Evolutionary conservation across 1,284 basidiomycete species (phyloP).

Genomic region (Anthracocystis walkeri): DNA sequence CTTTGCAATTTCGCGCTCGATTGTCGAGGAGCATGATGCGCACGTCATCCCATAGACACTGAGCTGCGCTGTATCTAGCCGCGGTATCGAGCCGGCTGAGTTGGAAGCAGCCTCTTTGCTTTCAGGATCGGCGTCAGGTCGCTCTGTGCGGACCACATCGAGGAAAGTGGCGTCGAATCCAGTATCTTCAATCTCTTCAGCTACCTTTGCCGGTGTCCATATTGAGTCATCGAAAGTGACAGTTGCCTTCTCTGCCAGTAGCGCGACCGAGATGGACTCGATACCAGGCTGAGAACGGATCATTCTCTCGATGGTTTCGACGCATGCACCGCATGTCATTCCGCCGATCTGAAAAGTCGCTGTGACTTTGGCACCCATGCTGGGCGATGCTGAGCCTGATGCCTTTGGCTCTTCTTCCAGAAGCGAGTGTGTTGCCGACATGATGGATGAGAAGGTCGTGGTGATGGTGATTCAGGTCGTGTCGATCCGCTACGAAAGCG

Average conservation of each 20-base stretch:
- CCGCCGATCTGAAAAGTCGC: constrained; percentile 82
- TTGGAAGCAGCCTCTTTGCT: constrained; percentile 7
- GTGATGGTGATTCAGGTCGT: background rate
- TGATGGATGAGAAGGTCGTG: background rate
- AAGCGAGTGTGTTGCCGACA: constrained; percentile 32
- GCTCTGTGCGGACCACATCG: constrained; percentile 33
- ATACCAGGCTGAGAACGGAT: constrained; percentile 88
- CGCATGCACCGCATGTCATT: constrained; percentile 91
- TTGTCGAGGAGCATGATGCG: constrained; percentile 80
- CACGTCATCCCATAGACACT: constrained; percentile 92
- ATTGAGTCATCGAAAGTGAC: constrained; percentile 83
- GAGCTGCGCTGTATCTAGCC: constrained; percentile 70
- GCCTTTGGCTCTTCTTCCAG: constrained; percentile 18
- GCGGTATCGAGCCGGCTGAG: background rate
- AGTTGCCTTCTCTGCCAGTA: constrained; percentile 91
- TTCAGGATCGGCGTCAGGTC: background rate
- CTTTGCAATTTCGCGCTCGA: constrained; percentile 82
- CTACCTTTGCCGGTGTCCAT: constrained; percentile 81
- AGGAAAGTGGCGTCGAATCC: constrained; percentile 81
- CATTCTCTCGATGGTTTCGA: constrained; percentile 94
- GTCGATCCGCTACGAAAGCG: background rate
- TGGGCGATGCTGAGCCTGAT: constrained; percentile 15
- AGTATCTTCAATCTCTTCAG: constrained; percentile 87
- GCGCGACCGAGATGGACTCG: constrained; percentile 86
- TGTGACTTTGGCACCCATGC: constrained; percentile 31